Conservation (phyloP, 805 yeast species). For the Candida tammaniensis region DNA sequence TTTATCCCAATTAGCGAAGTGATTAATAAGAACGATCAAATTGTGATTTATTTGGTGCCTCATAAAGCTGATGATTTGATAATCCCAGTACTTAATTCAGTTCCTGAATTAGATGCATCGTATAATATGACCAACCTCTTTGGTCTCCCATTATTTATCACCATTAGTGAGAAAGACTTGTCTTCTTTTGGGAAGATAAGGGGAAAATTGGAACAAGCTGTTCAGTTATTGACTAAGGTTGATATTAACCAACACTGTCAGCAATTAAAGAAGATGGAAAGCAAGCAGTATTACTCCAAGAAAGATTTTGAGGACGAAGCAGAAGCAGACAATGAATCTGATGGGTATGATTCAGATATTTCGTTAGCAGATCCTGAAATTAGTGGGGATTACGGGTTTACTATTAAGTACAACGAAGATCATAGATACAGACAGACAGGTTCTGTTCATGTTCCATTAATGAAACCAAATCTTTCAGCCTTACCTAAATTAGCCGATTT, state of each 20-base stretch:
- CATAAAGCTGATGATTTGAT: conserved; percentile 43
- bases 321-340: conserved; percentile 19
- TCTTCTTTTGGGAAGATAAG: conserved; percentile 57
- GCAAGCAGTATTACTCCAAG: conserved; percentile 19
- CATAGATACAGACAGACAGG: conserved; percentile 14
- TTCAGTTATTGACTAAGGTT: conserved; percentile 21
- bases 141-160: conserved; percentile 76
- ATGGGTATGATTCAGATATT: conserved; percentile 44
- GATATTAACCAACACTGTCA: conserved; percentile 22
- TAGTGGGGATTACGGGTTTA: conserved; percentile 49
- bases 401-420: conserved; percentile 32
- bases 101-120: conserved; percentile 35
- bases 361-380: conserved; percentile 53
- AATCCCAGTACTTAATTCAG: conserved; percentile 56
- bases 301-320: conserved; percentile 33
- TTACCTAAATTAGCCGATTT: conserved; percentile 33
- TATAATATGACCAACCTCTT: conserved; percentile 47
- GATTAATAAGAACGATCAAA: conserved; percentile 58
- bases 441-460: conserved; percentile 45
- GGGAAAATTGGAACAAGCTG: conserved; percentile 48
- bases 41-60: conserved; percentile 58
- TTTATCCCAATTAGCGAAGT: conserved; percentile 68
- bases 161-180: conserved; percentile 51
- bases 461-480: conserved; percentile 37
- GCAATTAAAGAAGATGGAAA: conserved; percentile 14